Conservation (phyloP, 495 filamentous ascomycete species). For the Coniosporium apollinis region DNA sequence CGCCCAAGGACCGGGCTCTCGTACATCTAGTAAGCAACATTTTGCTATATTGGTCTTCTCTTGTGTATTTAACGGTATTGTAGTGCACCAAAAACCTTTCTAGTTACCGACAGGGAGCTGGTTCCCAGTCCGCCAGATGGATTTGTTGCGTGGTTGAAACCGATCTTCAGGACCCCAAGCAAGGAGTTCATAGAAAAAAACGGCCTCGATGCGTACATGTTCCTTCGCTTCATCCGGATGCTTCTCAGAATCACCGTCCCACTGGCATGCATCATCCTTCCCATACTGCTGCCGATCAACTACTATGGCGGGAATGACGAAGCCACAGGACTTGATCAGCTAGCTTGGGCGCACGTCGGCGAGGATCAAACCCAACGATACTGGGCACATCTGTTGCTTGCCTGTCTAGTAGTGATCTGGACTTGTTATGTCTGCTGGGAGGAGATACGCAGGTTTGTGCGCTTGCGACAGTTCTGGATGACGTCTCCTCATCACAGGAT, state of each 20-base stretch:
- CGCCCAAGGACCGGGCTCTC: too few species aligned
- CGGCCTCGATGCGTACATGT: constrained; percentile 95
- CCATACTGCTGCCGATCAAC: constrained; percentile 77
- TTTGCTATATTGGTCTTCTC: too few species aligned
- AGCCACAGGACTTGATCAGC: constrained; percentile 46
- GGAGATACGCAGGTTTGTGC: constrained; percentile 81
- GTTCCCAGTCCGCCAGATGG: constrained; percentile 54
- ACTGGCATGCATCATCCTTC: constrained; percentile 60
- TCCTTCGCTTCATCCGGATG: constrained; percentile 86
- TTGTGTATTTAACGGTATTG: too few species aligned
- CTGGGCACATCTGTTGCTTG: constrained; percentile 79
- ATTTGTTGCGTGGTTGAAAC: constrained; percentile 48
- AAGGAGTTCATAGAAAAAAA: constrained; percentile 89
- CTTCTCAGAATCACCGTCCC: constrained; percentile 84
- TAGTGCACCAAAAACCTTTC: constrained; percentile 79
- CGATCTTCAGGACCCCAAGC: constrained; percentile 61
- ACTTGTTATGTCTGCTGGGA: constrained; percentile 78
- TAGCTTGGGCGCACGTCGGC: constrained; percentile 86
- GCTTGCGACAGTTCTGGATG: constrained; percentile 81
- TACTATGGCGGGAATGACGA: constrained; percentile 28
- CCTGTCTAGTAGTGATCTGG: constrained; percentile 62
- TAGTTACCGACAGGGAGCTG: constrained; percentile 76
- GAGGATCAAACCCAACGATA: constrained; percentile 52
- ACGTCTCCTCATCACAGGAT: constrained; percentile 92
- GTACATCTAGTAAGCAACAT: too few species aligned